Evolutionary conservation across 2,329 filamentous ascomycete species (phyloP), one percentile per base, ranked within the genome.

Genomic region (Nigrograna mackinnonii): DNA sequence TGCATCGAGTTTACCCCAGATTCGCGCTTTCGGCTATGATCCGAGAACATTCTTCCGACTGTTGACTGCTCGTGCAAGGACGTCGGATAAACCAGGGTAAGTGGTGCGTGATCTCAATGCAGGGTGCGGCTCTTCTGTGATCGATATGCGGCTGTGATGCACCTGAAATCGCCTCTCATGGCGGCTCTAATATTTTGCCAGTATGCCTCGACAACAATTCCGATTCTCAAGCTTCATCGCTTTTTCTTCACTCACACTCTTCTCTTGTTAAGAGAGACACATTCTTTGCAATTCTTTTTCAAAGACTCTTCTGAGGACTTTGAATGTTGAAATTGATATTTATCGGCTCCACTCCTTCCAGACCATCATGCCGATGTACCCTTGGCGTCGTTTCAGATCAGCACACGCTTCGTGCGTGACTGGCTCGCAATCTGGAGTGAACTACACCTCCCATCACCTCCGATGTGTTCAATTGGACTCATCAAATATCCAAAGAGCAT

Each of bases 1-100:
- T 60, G 57, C 55, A 49, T 50, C 47, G 39, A 35, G 22, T 54
- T 55, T 57, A 52, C 57, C 55, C 53, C 54, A 54, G 55, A 53
- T 56, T 52, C 46, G 35, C 42, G 26, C 40, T 16, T 19, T 41
- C 48, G 44, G 41, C 35, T 48, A 41, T 39, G 37, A 36, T 24
- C 50, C 42, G 46, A 41, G 35, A 44, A 36, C 17, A 34, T 36
- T 48, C 38, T 46, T 46, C 46, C 38, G 35, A 33, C 24, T n/a
- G 9, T 9, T n/a, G 24, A n/a, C n/a, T 28, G 24, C n/a, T 9
- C n/a, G 21, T 31, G 22, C 20, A 35, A 46, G 13, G n/a, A 28
- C 20, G 21, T 26, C 22, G 22, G 35, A 43, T 39, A 33, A 41
- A 37, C 21, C 44, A 32, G 31, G 35, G 39, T 26, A 28, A 37